phyloP scores from a whole-genome alignment of 257 asterid species.

The Solanum ossicruentum region DNA sequence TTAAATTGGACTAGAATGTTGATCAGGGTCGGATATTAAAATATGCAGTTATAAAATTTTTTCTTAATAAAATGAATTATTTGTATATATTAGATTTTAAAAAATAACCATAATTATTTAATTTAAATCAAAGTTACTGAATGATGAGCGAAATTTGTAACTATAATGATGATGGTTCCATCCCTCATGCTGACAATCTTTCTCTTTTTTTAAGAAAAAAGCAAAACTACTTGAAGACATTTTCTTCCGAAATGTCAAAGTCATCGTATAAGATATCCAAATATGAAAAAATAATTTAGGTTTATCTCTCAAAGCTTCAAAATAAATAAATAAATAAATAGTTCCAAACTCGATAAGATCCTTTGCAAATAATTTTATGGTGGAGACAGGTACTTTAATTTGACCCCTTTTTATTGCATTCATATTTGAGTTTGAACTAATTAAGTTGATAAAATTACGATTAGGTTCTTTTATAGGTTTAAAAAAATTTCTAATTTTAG shows the following conservation, averaged over 20 bases:
- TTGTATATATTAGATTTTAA: too few species aligned
- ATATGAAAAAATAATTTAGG: background rate
- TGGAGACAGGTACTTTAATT: background rate
- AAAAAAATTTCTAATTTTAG: too few species aligned
- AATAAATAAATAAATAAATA: too few species aligned
- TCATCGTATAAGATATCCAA: background rate
- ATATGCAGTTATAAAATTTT: background rate
- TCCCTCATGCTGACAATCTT: background rate
- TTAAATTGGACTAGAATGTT: background rate
- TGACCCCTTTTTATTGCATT: background rate
- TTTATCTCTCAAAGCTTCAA: background rate
- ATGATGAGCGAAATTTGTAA: too few species aligned
- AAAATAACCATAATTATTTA: too few species aligned
- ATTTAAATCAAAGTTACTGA: too few species aligned
- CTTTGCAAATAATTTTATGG: background rate
- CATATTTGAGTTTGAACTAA: too few species aligned
- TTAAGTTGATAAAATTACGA: too few species aligned
- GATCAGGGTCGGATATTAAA: background rate
- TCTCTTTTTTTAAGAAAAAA: background rate
- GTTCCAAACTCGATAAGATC: background rate
- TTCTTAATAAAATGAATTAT: background rate
- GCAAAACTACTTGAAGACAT: background rate
- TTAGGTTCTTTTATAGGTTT: too few species aligned
- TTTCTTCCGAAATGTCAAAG: background rate
- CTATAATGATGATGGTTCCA: background rate